Base-by-base conservation (phyloP, 1,284 basidiomycete genomes). In the Coniferiporia sulphurascens region DNA sequence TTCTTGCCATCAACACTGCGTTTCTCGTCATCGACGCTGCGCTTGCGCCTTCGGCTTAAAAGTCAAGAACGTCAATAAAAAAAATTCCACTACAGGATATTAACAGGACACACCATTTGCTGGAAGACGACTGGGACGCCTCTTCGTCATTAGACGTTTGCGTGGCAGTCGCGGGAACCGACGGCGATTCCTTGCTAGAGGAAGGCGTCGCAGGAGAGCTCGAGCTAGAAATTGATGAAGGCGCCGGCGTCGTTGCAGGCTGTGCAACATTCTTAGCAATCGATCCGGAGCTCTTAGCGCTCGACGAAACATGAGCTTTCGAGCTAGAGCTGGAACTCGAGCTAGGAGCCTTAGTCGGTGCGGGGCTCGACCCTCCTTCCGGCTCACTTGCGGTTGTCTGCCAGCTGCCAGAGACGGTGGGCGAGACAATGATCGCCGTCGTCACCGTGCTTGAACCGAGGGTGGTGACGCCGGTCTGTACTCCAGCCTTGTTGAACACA, bases 391-490 rank as follows among this genome's bases (percentile, higher is more conserved):
- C 32, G 9, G 55, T 57, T 15, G 59, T 61, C 32, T 49, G 49
- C 59, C 59, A 61, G 13, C 55, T 48, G 38, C 21, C 43, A 8
- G 49, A 50, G 32, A 53, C 59, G 17, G 55, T 53, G 5, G 51
- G 51, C 17, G 34, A 19, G 13, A 61, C 55, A 13, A 61, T 57
- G 35, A 35, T 53, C 19, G 55, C 59, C 3, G 55, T 57, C 22
- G 59, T 61, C 51, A 43, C 55, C 32, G 55, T 41, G 43, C 48
- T 50, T 27, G 32, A 36, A 13, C 59, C 59, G 19, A 52, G 55
- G 12, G 59, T 57, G 2, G 55, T 53, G 22, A 57, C 56, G 8
- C 59, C 59, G 6, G 50, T 53, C 50, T 61, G 59, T 15, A 48
- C 46, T 1, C 59, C 59, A 19, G 12, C 15, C 35, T 56, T 34